Evolutionary conservation across 2,329 filamentous ascomycete genomes (phyloP), one percentile per base, ranked within the genome.

Genomic region (Beauveria sp.): DNA sequence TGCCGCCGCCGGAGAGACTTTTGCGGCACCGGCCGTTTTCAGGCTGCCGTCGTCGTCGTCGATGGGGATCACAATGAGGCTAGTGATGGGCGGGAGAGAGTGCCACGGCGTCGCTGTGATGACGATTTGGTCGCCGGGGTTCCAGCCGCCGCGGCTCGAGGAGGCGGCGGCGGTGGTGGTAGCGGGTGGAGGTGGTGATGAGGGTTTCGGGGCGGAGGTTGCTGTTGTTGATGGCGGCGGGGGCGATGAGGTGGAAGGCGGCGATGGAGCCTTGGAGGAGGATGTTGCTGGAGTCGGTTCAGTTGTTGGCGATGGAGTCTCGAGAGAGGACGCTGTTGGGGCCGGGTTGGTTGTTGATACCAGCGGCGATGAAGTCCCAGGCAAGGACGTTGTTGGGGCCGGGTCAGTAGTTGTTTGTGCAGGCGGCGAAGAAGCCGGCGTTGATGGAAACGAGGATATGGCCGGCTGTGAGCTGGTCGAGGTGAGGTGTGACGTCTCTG

Each of bases 61-160:
- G 37, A 59, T 8, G 22, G 55, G 55, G 1, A 59, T 12, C 18
- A 59, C 10, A 24, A 59, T 24, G 37, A 28, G 26, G 16, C 24
- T 44, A 18, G 55, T 52, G 2, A 22, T n/a, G 26, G 46, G 55
- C 37, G 34, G 46, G 14, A n/a, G n/a, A 7, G 46, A 8, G 16
- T 26, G 34, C 55, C 9, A 5, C 3, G n/a, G 9, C n/a, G 54
- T 20, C 16, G 22, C 18, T 6, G 44, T 70, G 43, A 69, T 58
- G 59, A 73, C 7, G 24, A 56, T 16, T 12, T 47, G 8, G 26
- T 30, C 54, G 26, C 54, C 43, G 12, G 54, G 47, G 9, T 10
- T 44, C 41, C n/a, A 48, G 5, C 28, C 1, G 10, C 22, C n/a
- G 18, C 10, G 22, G 14, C 4, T 7, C 5, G 12, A 54, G 37